A percentile compares a stretch with the other conserved stretches of the same genome.
These are phyloP conservation scores for Penicillium diatomitis DNA, from an alignment of 495 filamentous ascomycete genomes.

Conservation along the genomic window DNA sequence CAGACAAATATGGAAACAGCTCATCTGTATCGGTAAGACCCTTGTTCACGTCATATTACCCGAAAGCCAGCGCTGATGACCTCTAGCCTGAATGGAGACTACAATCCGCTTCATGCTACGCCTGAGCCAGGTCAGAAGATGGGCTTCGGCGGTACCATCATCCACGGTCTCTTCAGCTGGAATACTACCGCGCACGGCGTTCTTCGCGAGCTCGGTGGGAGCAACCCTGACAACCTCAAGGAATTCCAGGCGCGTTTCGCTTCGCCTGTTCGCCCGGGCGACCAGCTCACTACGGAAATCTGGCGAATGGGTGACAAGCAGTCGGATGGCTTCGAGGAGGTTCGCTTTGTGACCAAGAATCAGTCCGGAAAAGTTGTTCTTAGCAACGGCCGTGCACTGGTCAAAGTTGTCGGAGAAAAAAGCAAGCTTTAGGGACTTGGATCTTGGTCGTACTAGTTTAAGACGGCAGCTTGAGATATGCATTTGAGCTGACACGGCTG, in stretches of 20 bases:
- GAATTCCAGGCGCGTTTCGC: constrained; percentile 87
- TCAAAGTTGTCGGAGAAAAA: constrained; percentile 52
- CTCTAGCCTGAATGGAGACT: constrained; percentile 70
- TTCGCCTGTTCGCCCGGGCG: constrained; percentile 67
- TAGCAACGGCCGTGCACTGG: constrained; percentile 73
- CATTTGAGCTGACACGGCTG: no score
- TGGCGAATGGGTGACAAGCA: constrained; percentile 45
- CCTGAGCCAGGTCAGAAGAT: constrained; percentile 78
- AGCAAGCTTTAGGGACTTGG: constrained; percentile 48
- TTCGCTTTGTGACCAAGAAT: constrained; percentile 62
- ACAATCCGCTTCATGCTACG: constrained; percentile 81
- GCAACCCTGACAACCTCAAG: constrained; percentile 67
- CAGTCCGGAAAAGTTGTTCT: constrained; percentile 68
- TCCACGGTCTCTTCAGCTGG: constrained; percentile 81
- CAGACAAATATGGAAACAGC: constrained; percentile 63
- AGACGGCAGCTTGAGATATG: no score
- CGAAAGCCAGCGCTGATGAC: neutral
- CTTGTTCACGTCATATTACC: neutral
- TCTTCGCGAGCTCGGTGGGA: constrained; percentile 60
- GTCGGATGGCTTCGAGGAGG: constrained; percentile 64
- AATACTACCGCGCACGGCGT: constrained; percentile 73
- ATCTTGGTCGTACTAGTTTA: no score
- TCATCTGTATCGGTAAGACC: constrained; percentile 56
- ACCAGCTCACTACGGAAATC: constrained; percentile 40
- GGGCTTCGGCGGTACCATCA: constrained; percentile 83